These are phyloP conservation scores for Crucibulum laeve DNA, from an alignment of 768 basidiomycete genomes.

Conservation along the genomic window DNA sequence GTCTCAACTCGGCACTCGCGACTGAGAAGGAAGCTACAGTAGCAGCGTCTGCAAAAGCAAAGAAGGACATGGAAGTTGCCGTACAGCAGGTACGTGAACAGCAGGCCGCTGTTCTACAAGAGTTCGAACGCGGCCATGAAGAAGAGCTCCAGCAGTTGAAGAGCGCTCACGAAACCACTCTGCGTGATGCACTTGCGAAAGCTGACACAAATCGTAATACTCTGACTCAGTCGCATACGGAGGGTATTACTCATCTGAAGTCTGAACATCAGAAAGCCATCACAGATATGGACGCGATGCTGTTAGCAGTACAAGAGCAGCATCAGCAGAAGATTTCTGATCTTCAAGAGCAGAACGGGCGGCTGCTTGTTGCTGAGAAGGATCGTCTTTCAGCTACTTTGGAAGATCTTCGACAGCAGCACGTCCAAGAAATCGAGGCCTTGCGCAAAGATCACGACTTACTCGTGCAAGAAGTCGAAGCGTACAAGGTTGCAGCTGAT, in stretches of 20 bases:
- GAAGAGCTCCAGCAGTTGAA: slow-evolving; percentile 48
- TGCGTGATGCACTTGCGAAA: slow-evolving; percentile 24
- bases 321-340: slow-evolving; percentile 13
- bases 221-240: slow-evolving; percentile 35
- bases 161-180: slow-evolving; percentile 37
- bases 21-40: slow-evolving; percentile 40
- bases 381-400: slow-evolving; percentile 37
- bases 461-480: slow-evolving; percentile 56
- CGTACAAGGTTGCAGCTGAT: slow-evolving; percentile 48
- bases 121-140: slow-evolving; percentile 52
- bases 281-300: slow-evolving; percentile 23
- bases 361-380: slow-evolving; percentile 38
- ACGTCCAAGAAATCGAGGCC: slow-evolving; percentile 42
- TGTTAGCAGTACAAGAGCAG: slow-evolving; percentile 12
- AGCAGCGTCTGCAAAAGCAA: slow-evolving; percentile 20
- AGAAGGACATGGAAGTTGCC: slow-evolving; percentile 46
- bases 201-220: slow-evolving; percentile 21
- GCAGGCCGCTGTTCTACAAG: slow-evolving; percentile 49
- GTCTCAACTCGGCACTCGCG: slow-evolving; percentile 36
- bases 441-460: slow-evolving; percentile 44
- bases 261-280: slow-evolving; percentile 30
- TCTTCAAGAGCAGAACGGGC: slow-evolving; percentile 27
- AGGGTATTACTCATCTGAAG: slow-evolving; percentile 33
- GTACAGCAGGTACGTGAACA: slow-evolving; percentile 47
- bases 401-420: slow-evolving; percentile 45